phyloP scores from a whole-genome alignment of 2,329 filamentous ascomycete species.

The Claviceps fusiformis region DNA sequence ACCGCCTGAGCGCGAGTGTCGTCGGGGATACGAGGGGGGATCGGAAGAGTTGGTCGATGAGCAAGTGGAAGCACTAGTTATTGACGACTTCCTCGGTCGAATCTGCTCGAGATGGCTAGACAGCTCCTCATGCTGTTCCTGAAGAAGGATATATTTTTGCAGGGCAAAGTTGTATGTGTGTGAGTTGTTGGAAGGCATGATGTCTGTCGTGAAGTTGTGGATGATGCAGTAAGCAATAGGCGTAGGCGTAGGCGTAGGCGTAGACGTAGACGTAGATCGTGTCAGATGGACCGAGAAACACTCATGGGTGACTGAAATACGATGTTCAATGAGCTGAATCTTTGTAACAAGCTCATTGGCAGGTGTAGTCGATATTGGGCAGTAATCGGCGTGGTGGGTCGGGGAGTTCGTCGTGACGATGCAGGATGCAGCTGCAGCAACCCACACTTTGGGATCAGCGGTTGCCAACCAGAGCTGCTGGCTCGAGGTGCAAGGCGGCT shows the following conservation, averaged over 20 bases:
- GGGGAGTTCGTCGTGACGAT: background rate
- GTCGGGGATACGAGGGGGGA: constrained; percentile 34
- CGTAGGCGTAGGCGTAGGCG: too few relatives aligned
- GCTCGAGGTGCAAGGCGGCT: background rate
- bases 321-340: constrained; percentile 7
- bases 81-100: constrained; percentile 24
- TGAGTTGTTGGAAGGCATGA: constrained; percentile 15
- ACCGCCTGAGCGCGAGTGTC: constrained; percentile 22
- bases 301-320: background rate
- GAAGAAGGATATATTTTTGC: constrained; percentile 40
- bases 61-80: constrained; percentile 22
- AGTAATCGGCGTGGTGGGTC: constrained; percentile 1
- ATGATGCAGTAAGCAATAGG: background rate
- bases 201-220: constrained; percentile 2
- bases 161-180: constrained; percentile 32
- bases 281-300: background rate
- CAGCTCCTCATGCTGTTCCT: constrained; percentile 41
- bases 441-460: background rate
- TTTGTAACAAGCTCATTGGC: constrained; percentile 2
- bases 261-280: background rate
- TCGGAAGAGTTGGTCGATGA: constrained; percentile 47
- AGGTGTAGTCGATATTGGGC: constrained; percentile 1
- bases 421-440: constrained; percentile 5
- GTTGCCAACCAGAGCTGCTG: constrained; percentile 5
- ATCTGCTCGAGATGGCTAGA: constrained; percentile 37